Base-by-base conservation (phyloP, 441 rosid genomes). In the Populus hybrid region DNA sequence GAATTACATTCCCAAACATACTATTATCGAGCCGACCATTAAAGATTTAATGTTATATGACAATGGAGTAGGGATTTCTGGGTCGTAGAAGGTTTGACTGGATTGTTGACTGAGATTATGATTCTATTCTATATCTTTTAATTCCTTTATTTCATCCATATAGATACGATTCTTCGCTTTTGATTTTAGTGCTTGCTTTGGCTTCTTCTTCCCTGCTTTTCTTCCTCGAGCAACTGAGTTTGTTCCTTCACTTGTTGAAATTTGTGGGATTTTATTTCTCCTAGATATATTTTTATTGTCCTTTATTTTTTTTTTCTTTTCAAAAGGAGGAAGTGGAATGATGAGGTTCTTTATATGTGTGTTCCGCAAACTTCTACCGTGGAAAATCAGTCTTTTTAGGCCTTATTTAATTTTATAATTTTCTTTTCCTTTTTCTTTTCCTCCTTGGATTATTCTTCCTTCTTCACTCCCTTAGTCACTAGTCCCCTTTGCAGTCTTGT, bases 221-320 rank as follows among this genome's bases (percentile, higher is more conserved):
- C 90, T 86, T 88, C 88, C 93, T 89, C 91, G 93, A 90, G 90
- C 94, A 83, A 88, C 95, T 90, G 94, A 89, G 86, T 88, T 88
- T 84, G 80, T 73, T 74, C 72, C 84, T 84, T 83, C 78, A 74
- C 76, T 88, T 85, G 78, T 85, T 75, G 90, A 88, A 81, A 81
- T 73, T 78, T 84, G 87, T 79, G 86, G 83, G 63, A 18, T 42
- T 80, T 78, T 76, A 70, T 80, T 85, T 79, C 76, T 86, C 82
- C 91, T 82, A 85, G 86, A 86, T 77, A 81, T 79, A 77, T 78
- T 72, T 79, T 64, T 77, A 42, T 82, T 79, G 3, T 42, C 11
- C 10, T 40, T 11, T 7, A 26, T 11, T 21, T 18, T 0, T 76
- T 76, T 76, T 76, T 74, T 74, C 73, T 74, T 81, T 63, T 79